Conservation (phyloP, 805 yeast genomes). For the Diddensiella santjacobensis region DNA sequence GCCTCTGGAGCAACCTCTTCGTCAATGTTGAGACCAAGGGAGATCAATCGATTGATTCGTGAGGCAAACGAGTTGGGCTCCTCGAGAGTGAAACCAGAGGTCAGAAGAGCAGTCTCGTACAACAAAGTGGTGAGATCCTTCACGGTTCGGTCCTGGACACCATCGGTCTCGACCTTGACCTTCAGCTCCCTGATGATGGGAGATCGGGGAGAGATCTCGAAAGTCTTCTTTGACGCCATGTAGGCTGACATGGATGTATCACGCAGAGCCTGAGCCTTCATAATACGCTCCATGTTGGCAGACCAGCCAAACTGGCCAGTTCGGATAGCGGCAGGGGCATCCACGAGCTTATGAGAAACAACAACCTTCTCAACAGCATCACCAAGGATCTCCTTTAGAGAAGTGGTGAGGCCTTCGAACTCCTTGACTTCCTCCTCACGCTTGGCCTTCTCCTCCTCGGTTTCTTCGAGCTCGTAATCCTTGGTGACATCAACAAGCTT, state of each 20-base stretch:
- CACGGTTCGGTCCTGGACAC: slow-evolving; percentile 97
- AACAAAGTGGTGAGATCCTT: slow-evolving; percentile 94
- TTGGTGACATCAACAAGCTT: slow-evolving; percentile 97
- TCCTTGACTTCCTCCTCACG: slow-evolving; percentile 93
- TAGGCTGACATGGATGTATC: slow-evolving; percentile 98
- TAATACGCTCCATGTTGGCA: slow-evolving; percentile 99
- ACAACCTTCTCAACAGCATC: slow-evolving; percentile 99
- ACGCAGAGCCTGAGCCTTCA: slow-evolving; percentile 99
- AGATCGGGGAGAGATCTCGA: slow-evolving; percentile 97
- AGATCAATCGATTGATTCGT: slow-evolving; percentile 96
- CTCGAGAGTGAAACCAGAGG: slow-evolving; percentile 98
- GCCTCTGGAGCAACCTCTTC: slow-evolving; percentile 43
- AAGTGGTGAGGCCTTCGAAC: slow-evolving; percentile 89
- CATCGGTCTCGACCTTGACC: slow-evolving; percentile 94
- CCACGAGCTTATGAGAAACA: slow-evolving; percentile 94
- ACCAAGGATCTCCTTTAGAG: slow-evolving; percentile 95
- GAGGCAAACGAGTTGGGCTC: slow-evolving; percentile 97
- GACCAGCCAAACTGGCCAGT: slow-evolving; percentile 99
- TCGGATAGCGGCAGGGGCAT: slow-evolving; percentile 99
- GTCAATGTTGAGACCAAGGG: slow-evolving; percentile 97
- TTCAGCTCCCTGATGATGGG: slow-evolving; percentile 92
- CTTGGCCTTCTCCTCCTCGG: slow-evolving; percentile 92
- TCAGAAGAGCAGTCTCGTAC: slow-evolving; percentile 96
- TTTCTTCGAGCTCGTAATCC: slow-evolving; percentile 94
- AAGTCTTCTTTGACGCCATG: slow-evolving; percentile 99